Base-by-base conservation (phyloP, 441 rosid genomes). In the Pelargonium cotyledonis region DNA sequence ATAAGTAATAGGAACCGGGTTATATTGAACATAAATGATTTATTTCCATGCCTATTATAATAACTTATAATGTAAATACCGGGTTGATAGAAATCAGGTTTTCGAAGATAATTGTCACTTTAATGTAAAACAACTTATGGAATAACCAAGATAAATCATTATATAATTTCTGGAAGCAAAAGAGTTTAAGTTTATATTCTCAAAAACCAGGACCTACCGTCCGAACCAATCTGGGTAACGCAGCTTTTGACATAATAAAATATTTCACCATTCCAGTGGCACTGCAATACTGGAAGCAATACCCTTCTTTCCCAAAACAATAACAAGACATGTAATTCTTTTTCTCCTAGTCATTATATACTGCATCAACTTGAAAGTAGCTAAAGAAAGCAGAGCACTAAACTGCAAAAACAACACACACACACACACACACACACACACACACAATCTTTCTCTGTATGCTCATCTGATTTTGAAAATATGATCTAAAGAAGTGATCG, bases 91-190 rank as follows among this genome's bases (percentile, higher is more conserved):
- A 58, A 2, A 21, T 11, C 63, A 41, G 4, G 31, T 58, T 58
- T 58, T 3, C 63, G 26, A 58, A 23, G 38, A 61, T 26, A 61
- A 11, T 26, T 15, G 64, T 4, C 40, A 26, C 40, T 10, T 12
- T 61, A 61, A 61, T 61, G 64, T 61, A 35, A 61, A 26, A 23
- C 38, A 23, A 61, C 15, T 23, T 41, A 41, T 41, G 44, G 40
- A 61, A 61, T 61, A 61, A 23, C 40, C 38, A 23, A 19, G 64
- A 61, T 61, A 61, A 61, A 26, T 23, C 16, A 61, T 61, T 26
- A 61, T 23, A 26, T 11, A 26, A 21, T 40, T 23, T n/a, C 63
- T 26, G 40, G 9, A 11, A 61, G 64, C 40, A 26, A 61, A 61
- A 40, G 38, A 61, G 40, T 26, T 61, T 6, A 8, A 19, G 63